Evolutionary conservation across 2,329 filamentous ascomycete genomes (phyloP).

Genomic region (Ophiocordyceps polyrhachis-furcata): DNA sequence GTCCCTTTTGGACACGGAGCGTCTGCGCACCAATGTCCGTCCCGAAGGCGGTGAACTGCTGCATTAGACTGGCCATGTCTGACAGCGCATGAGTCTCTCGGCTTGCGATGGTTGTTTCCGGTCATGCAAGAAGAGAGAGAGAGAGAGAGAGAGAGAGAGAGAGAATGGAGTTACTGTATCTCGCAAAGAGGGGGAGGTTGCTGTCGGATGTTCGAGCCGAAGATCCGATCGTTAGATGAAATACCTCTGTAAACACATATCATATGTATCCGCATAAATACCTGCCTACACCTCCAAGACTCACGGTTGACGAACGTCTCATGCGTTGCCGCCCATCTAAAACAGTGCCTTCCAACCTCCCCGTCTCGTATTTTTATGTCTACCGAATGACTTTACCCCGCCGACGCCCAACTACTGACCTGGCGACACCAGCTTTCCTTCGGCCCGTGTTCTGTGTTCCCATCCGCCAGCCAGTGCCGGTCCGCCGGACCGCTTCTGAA

Average conservation of each 20-base stretch:
- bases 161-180: not conserved
- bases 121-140: too few relatives aligned
- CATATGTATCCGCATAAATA: too few relatives aligned
- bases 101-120: too few relatives aligned
- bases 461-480: constrained; percentile 72
- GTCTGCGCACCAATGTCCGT: constrained; percentile 23
- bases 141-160: too few relatives aligned
- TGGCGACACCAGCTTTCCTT: constrained; percentile 73
- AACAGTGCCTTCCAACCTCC: not conserved
- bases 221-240: not conserved
- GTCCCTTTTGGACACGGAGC: not conserved
- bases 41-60: constrained; percentile 23
- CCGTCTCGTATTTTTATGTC: not conserved
- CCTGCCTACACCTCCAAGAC: not conserved
- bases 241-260: too few relatives aligned
- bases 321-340: not conserved
- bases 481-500: constrained; percentile 53
- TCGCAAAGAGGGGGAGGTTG: not conserved
- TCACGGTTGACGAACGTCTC: not conserved
- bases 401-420: constrained; percentile 46
- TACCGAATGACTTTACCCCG: not conserved
- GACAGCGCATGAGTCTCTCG: not conserved
- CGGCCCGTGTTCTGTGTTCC: constrained; percentile 52
- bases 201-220: not conserved
- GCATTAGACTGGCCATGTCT: constrained; percentile 10